phyloP scores from a whole-genome alignment of 257 asterid species.

The Mentha longifolia region DNA sequence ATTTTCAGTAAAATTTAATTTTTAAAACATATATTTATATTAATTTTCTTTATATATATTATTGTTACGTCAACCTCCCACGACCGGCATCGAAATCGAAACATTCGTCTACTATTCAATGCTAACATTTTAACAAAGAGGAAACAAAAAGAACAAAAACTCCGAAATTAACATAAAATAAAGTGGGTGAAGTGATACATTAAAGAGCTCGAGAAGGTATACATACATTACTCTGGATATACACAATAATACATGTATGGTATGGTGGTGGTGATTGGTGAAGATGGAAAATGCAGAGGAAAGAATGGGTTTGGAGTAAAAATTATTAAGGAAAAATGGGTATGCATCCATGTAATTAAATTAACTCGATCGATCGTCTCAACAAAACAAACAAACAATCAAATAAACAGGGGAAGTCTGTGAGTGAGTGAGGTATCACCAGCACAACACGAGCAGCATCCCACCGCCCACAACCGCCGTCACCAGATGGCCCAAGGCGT shows the following conservation, averaged over 20 bases:
- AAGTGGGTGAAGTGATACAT: background rate
- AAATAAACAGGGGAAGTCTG: background rate
- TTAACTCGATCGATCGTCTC: background rate
- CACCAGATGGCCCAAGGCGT: too few relatives aligned
- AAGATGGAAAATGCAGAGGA: background rate
- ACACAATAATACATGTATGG: background rate
- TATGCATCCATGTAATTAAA: slow-evolving; percentile 31
- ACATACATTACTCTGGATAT: background rate
- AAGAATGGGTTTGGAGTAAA: background rate
- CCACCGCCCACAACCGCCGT: slow-evolving; percentile 41
- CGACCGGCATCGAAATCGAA: too few relatives aligned
- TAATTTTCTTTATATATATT: too few relatives aligned
- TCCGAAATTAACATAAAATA: background rate
- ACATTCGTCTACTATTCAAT: too few relatives aligned
- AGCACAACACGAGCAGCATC: slow-evolving; percentile 21
- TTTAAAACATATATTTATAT: too few relatives aligned
- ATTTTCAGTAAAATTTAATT: too few relatives aligned
- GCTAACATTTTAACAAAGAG: too few relatives aligned
- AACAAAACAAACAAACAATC: slow-evolving; percentile 11
- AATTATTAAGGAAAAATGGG: slow-evolving; percentile 15
- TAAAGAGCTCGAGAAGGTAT: background rate
- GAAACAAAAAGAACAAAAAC: too few relatives aligned
- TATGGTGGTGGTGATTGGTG: too few relatives aligned
- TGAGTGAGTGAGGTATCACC: background rate
- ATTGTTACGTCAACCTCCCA: too few relatives aligned